These are phyloP conservation scores for Tardiomyces digboiensis DNA, from an alignment of 1,139 yeast genomes.

Conservation along the genomic window DNA sequence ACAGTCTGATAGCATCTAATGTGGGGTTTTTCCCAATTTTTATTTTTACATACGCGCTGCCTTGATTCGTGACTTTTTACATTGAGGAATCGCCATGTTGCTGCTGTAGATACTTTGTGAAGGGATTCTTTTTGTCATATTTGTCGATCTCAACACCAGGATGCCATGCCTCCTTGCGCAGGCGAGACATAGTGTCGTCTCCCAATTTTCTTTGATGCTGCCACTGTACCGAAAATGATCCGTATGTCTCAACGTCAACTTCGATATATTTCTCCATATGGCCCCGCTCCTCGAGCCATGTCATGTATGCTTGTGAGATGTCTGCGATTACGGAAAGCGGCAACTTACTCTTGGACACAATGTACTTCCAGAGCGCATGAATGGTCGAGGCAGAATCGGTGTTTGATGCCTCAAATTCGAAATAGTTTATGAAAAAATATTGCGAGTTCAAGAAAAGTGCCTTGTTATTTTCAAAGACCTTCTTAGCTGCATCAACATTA, in stretches of 20 bases:
- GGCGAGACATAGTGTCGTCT: constrained; percentile 10
- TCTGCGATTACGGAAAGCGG: constrained; percentile 22
- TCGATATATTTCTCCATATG: constrained; percentile 19
- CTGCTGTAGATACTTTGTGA: constrained; percentile 8
- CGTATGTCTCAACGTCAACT: constrained; percentile 28
- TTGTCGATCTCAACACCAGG: constrained; percentile 23
- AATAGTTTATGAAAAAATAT: constrained; percentile 24
- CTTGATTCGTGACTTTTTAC: too few species aligned
- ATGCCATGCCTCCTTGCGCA: constrained; percentile 23
- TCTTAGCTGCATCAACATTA: constrained; percentile 16
- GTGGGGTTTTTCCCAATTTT: too few species aligned
- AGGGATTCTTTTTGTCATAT: constrained; percentile 6
- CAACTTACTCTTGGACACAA: constrained; percentile 10
- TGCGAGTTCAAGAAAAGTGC: constrained; percentile 15
- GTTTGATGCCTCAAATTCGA: constrained; percentile 21
- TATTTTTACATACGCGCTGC: too few species aligned
- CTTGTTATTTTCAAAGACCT: constrained; percentile 13
- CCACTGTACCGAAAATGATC: constrained; percentile 21
- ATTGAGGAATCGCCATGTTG: too few species aligned
- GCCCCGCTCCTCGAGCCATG: constrained; percentile 18
- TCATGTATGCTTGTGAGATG: constrained; percentile 21
- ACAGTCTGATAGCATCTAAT: constrained; percentile 50
- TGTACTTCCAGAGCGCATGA: constrained; percentile 11
- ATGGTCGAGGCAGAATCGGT: constrained; percentile 7
- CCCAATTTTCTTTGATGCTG: constrained; percentile 14